Base-by-base conservation (phyloP, 176 grass and related monocot genomes). In the Lolium perenne region DNA sequence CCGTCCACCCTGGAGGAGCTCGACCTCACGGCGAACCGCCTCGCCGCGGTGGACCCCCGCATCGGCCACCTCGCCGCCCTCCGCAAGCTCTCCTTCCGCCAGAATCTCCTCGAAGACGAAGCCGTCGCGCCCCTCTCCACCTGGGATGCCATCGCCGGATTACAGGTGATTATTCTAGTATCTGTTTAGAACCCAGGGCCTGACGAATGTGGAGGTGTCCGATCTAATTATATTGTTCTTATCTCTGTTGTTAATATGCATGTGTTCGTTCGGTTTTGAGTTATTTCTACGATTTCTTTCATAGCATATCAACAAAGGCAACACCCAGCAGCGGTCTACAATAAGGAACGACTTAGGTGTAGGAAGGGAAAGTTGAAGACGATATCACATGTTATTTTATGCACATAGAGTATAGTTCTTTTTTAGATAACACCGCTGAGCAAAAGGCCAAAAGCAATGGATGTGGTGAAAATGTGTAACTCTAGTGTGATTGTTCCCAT, bases 1-100 rank as follows among this genome's bases (percentile, higher is more conserved):
- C 90, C 94, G 13, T 84, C 90, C 51, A 86, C 59, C 87, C 84
- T 99, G 70, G 92, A 96, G 81, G 97, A 96, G 85, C 81, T 99
- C 18, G 97, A 99, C 85, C 94, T 99, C 74, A 96, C 97, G 32
- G 90, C 94, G 29, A 99, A 99, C 71, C 92, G 97, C 38, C 90
- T 99, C 10, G 25, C 90, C 82, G 68, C 88, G 46, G 59, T 96
- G 4, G 97, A 99, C 18, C 81, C 88, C 0, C 90, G 97, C 25
- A 93, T 99, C 76, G 86, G 86, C 41, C 88, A 3, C 14, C 82
- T 99, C 65, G 46, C 86, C 11, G 84, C 59, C 21, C 94, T 99
- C 45, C 91, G 80, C 43, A 99, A 99, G 85, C 82, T 99, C 53
- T 99, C 87, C 3, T 82, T 96, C 55, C 88, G 97, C 8, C 97